These are phyloP conservation scores for Gossypium trilobum DNA, from an alignment of 441 rosid genomes.

Conservation along the genomic window DNA sequence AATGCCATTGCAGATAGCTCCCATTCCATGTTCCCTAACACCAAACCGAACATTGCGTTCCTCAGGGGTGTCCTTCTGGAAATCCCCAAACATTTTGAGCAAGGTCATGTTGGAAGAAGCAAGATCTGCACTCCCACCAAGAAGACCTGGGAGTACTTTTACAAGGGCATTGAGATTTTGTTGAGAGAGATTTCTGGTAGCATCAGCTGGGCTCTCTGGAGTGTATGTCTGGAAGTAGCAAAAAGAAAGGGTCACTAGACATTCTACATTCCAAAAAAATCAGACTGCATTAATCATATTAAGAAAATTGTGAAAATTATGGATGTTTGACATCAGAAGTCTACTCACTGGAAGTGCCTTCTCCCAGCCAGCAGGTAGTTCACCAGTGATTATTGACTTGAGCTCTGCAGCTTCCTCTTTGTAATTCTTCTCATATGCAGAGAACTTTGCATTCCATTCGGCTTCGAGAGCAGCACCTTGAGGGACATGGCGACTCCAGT, in stretches of 20 bases:
- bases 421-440: constrained; percentile 86
- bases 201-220: constrained; percentile 69
- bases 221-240: constrained; percentile 48
- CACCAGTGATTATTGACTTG: constrained; percentile 70
- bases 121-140: constrained; percentile 90
- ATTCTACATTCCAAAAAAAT: background rate
- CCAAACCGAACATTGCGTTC: constrained; percentile 80
- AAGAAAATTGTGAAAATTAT: background rate
- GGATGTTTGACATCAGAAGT: constrained; percentile 7
- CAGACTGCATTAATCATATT: background rate
- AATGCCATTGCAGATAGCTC: constrained; percentile 77
- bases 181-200: constrained; percentile 81
- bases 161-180: constrained; percentile 67
- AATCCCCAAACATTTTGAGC: constrained; percentile 73
- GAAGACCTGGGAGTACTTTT: constrained; percentile 61
- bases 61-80: constrained; percentile 74
- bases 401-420: constrained; percentile 87
- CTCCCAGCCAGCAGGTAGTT: constrained; percentile 90
- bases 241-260: background rate
- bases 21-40: constrained; percentile 87
- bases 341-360: constrained; percentile 91
- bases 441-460: constrained; percentile 80
- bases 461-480: constrained; percentile 77
- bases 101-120: constrained; percentile 91
- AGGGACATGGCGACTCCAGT: constrained; percentile 83